Percentiles rank a stretch among this genome's conserved stretches.
Conservation (phyloP, 2,329 filamentous ascomycete genomes). For the Pseudogymnoascus sp. region DNA sequence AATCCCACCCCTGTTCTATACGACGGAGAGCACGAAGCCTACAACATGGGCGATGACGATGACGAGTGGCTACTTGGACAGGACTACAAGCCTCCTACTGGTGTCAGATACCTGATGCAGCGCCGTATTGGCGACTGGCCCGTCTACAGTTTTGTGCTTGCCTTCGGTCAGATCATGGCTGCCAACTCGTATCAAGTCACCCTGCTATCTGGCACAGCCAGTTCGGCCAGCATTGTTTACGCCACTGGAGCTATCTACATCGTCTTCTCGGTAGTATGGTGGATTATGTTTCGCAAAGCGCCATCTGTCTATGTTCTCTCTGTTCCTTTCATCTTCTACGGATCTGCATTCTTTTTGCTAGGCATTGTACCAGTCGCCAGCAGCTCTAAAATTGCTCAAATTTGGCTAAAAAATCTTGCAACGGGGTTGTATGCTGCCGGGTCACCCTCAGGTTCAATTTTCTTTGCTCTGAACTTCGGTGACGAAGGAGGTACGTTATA, state of each 20-base stretch:
- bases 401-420: slow-evolving; percentile 51
- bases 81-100: slow-evolving; percentile 45
- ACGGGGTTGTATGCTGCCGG: slow-evolving; percentile 54
- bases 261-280: slow-evolving; percentile 51
- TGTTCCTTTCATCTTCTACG: slow-evolving; percentile 54
- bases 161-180: slow-evolving; percentile 51
- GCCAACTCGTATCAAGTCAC: slow-evolving; percentile 61
- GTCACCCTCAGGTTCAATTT: slow-evolving; percentile 53
- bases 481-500: slow-evolving; percentile 43
- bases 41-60: slow-evolving; percentile 27
- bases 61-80: slow-evolving; percentile 47
- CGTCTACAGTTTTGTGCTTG: slow-evolving; percentile 51
- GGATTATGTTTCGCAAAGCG: slow-evolving; percentile 49
- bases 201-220: slow-evolving; percentile 54
- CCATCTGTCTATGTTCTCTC: slow-evolving; percentile 50
- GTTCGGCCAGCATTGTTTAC: slow-evolving; percentile 51
- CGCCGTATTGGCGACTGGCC: slow-evolving; percentile 55
- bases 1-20: background rate
- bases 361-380: slow-evolving; percentile 48
- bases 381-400: slow-evolving; percentile 30
- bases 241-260: slow-evolving; percentile 52
- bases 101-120: slow-evolving; percentile 46
- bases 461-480: slow-evolving; percentile 60
- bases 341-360: slow-evolving; percentile 53
- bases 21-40: background rate